Percentiles rank a stretch among this genome's conserved stretches.
These are phyloP conservation scores for Fulvia fulva DNA, from an alignment of 2,329 filamentous ascomycete species.

Conservation along the genomic window DNA sequence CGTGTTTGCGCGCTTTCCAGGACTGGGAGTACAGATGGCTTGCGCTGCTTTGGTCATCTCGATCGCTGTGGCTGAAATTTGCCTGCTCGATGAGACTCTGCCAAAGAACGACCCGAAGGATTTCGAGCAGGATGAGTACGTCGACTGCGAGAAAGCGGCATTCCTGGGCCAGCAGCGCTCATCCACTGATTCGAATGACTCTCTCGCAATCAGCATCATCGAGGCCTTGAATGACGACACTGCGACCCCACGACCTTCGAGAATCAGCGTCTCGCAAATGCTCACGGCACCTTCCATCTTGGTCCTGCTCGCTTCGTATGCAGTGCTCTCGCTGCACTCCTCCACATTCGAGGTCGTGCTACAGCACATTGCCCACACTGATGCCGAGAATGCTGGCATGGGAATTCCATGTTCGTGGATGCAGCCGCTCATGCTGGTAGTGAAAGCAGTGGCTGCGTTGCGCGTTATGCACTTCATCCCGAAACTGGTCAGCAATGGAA, in stretches of 20 bases:
- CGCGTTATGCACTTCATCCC: conserved; percentile 39
- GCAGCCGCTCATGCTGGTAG: conserved; percentile 39
- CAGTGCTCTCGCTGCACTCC: conserved; percentile 54
- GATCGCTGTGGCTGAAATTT: conserved; percentile 38
- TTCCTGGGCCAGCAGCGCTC: conserved; percentile 38
- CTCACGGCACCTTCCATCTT: conserved; percentile 45
- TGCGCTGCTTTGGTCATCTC: conserved; percentile 41
- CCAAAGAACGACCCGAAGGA: conserved; percentile 4
- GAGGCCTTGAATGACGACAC: conserved; percentile 30
- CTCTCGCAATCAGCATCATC: conserved; percentile 35
- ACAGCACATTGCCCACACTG: conserved; percentile 46
- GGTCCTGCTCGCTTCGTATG: conserved; percentile 47
- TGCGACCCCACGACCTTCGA: conserved; percentile 28
- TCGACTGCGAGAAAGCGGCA: conserved; percentile 45
- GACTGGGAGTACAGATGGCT: conserved; percentile 40
- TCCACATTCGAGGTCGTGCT: conserved; percentile 50
- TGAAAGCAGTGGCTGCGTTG: conserved; percentile 40
- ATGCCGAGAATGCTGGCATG: conserved; percentile 43
- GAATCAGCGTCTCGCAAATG: conserved; percentile 44
- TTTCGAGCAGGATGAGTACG: conserved; percentile 6
- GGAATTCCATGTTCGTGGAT: conserved; percentile 46
- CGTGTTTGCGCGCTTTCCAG: conserved; percentile 43
- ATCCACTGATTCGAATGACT: conserved; percentile 32
- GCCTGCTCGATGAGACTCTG: conserved; percentile 38
- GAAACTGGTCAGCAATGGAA: conserved; percentile 35